phyloP scores from a whole-genome alignment of 805 yeast genomes.

The Wickerhamiella brachini region DNA sequence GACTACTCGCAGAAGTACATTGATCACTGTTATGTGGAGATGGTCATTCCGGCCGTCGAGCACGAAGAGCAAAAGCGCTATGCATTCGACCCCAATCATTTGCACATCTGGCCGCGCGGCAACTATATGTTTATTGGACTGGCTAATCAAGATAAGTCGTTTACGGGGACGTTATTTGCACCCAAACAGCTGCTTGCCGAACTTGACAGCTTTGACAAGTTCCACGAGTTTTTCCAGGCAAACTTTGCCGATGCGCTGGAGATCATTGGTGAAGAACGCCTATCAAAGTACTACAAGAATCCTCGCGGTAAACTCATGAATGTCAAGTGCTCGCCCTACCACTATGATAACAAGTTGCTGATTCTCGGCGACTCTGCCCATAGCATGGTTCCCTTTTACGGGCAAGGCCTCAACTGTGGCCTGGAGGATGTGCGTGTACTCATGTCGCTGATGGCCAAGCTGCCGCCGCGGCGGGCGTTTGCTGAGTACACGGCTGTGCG shows the following conservation, averaged over 20 bases:
- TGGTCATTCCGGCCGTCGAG: constrained; percentile 52
- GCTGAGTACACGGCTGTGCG: constrained; percentile 40
- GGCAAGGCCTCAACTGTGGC: constrained; percentile 95
- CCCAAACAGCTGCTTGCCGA: constrained; percentile 56
- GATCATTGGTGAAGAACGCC: constrained; percentile 46
- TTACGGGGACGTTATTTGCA: constrained; percentile 80
- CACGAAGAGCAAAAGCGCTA: no score
- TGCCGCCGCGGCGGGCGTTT: constrained; percentile 31
- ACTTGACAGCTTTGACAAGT: constrained; percentile 27
- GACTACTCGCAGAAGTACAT: constrained; percentile 63
- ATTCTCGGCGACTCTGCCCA: constrained; percentile 91
- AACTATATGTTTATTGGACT: constrained; percentile 81
- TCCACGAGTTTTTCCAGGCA: constrained; percentile 38
- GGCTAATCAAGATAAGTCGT: constrained; percentile 73
- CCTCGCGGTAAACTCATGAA: constrained; percentile 75
- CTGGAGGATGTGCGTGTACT: constrained; percentile 76
- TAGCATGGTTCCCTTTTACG: constrained; percentile 95
- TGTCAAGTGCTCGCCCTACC: constrained; percentile 55
- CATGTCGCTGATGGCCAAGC: constrained; percentile 31
- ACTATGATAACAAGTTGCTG: constrained; percentile 46
- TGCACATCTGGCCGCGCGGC: constrained; percentile 88
- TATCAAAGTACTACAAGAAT: constrained; percentile 39
- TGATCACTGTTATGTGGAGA: constrained; percentile 71
- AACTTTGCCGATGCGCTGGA: constrained; percentile 65
- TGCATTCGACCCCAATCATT: constrained; percentile 52